phyloP scores from a whole-genome alignment of 2,329 filamentous ascomycete genomes.

The Aspergillus alliaceus region DNA sequence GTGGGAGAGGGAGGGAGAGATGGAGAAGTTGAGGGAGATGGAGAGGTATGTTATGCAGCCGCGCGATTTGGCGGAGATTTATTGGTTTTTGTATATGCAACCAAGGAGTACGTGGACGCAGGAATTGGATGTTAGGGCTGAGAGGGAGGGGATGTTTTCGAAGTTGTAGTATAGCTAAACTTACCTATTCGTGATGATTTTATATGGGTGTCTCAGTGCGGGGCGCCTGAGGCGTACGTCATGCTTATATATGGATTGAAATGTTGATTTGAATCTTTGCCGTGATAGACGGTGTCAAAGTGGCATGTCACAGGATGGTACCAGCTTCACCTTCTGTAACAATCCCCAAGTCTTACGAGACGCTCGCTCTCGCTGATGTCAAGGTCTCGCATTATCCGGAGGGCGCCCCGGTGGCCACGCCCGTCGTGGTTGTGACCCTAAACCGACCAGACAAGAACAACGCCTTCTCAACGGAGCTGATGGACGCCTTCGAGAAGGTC shows the following conservation, averaged over 20 bases:
- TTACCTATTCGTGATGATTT: too few relatives aligned
- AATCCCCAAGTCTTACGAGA: slow-evolving; percentile 31
- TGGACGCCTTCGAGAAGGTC: slow-evolving; percentile 41
- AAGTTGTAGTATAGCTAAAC: slow-evolving; percentile 18
- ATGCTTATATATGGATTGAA: too few relatives aligned
- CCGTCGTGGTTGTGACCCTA: slow-evolving; percentile 50
- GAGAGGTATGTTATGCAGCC: slow-evolving; percentile 20
- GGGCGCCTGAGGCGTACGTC: background rate
- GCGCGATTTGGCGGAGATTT: slow-evolving; percentile 13
- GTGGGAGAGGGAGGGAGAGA: slow-evolving; percentile 14
- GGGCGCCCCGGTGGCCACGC: slow-evolving; percentile 48
- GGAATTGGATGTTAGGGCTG: slow-evolving; percentile 17
- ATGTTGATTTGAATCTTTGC: background rate
- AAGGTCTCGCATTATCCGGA: slow-evolving; percentile 34
- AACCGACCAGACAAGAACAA: slow-evolving; percentile 58
- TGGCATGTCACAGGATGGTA: background rate
- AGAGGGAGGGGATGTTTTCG: slow-evolving; percentile 17
- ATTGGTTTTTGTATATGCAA: slow-evolving; percentile 17
- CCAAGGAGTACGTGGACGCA: slow-evolving; percentile 20
- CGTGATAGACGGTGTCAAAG: background rate
- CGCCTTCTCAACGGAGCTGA: slow-evolving; percentile 54
- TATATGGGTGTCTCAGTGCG: background rate
- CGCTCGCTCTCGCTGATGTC: slow-evolving; percentile 28
- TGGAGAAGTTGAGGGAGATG: slow-evolving; percentile 10
- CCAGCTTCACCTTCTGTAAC: slow-evolving; percentile 5